Percentiles rank a stretch among this genome's conserved stretches.
phyloP scores from a whole-genome alignment of 2,329 filamentous ascomycete genomes.

The Neocatenulostroma microsporum region DNA sequence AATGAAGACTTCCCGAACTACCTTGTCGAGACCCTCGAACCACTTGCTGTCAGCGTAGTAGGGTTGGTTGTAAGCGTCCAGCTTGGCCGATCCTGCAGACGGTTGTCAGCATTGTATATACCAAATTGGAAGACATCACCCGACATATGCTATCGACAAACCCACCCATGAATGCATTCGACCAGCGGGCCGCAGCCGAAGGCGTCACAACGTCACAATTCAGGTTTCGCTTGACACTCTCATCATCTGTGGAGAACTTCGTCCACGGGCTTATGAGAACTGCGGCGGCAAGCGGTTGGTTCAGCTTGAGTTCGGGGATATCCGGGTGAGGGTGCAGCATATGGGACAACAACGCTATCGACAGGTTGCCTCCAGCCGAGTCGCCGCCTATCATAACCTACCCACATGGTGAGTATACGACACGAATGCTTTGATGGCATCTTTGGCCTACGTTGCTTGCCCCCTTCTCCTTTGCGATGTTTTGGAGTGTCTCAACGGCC shows the following conservation, averaged over 20 bases:
- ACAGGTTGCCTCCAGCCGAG: constrained; percentile 48
- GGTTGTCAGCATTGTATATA: background rate
- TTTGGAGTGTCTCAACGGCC: constrained; percentile 38
- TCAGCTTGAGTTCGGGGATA: constrained; percentile 37
- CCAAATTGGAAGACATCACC: background rate
- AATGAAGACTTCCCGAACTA: constrained; percentile 44
- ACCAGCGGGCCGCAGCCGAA: constrained; percentile 39
- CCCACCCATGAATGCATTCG: constrained; percentile 39
- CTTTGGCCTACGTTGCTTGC: constrained; percentile 27
- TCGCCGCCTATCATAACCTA: constrained; percentile 45
- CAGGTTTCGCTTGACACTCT: constrained; percentile 39
- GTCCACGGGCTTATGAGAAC: constrained; percentile 54
- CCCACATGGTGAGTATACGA: constrained; percentile 3
- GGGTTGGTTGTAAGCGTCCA: constrained; percentile 50
- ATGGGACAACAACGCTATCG: constrained; percentile 41
- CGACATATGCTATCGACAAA: background rate
- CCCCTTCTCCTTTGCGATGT: constrained; percentile 29
- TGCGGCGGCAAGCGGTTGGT: constrained; percentile 41
- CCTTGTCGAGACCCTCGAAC: constrained; percentile 43
- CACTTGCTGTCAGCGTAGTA: constrained; percentile 43
- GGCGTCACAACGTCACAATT: constrained; percentile 46
- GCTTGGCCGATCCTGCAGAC: constrained; percentile 10
- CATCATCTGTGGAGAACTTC: constrained; percentile 41
- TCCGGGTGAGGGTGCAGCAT: constrained; percentile 51
- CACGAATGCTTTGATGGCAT: background rate